A percentile compares a stretch with the other conserved stretches of the same genome.
These are phyloP conservation scores for Xylaria bambusicola DNA, from an alignment of 495 filamentous ascomycete genomes.

Conservation along the genomic window DNA sequence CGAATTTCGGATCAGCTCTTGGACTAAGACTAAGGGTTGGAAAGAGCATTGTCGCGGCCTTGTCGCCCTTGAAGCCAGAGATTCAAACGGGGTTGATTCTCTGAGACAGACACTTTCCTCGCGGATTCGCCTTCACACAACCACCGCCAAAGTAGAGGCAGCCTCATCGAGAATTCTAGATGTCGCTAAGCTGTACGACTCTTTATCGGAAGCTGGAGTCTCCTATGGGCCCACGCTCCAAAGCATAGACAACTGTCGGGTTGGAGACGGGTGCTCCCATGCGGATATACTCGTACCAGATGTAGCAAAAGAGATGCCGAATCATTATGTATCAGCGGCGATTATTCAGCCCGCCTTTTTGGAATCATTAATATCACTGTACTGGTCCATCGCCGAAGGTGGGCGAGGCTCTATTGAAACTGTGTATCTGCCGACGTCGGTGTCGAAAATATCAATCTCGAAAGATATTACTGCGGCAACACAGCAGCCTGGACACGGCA, in stretches of 20 bases:
- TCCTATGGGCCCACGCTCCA: conserved; percentile 49
- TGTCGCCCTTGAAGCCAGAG: conserved; percentile 35
- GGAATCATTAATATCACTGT: conserved; percentile 52
- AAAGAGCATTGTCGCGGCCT: conserved; percentile 50
- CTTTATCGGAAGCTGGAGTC: conserved; percentile 42
- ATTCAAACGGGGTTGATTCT: conserved; percentile 42
- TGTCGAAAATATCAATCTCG: conserved; percentile 41
- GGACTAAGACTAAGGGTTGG: conserved; percentile 47
- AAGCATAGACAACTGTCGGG: conserved; percentile 44
- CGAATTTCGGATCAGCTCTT: conserved; percentile 50
- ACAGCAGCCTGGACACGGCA: conserved; percentile 29
- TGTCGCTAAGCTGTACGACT: conserved; percentile 39
- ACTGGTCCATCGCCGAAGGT: conserved; percentile 44
- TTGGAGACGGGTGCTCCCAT: conserved; percentile 39
- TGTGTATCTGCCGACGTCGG: conserved; percentile 46
- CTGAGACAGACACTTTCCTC: conserved; percentile 30
- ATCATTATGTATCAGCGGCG: conserved; percentile 43
- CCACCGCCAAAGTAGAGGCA: conserved; percentile 28
- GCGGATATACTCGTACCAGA: conserved; percentile 51
- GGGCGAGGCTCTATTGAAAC: conserved; percentile 35
- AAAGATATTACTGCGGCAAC: conserved; percentile 27
- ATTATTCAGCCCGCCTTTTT: conserved; percentile 56
- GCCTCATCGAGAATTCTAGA: conserved; percentile 27
- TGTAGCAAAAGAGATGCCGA: conserved; percentile 54
- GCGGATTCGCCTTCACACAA: conserved; percentile 29